Percentiles rank a stretch among this genome's conserved stretches.
Evolutionary conservation across 2,329 filamentous ascomycete genomes (phyloP).

Genomic region (Gaeumannomyces sp.): DNA sequence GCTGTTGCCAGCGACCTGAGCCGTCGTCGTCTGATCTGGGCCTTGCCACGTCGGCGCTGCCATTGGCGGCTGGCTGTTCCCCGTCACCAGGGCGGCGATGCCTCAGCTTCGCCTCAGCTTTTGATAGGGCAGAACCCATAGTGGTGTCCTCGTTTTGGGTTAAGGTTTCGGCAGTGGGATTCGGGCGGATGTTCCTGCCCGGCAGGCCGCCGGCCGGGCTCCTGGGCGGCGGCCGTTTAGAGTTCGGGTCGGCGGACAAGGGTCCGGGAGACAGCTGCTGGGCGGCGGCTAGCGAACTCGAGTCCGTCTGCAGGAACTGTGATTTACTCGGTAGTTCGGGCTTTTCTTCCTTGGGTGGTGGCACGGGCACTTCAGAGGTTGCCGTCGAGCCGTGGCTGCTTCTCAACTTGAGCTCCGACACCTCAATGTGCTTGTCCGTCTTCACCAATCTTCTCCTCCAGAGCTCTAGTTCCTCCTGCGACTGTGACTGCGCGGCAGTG

Average conservation of each 20-base stretch:
- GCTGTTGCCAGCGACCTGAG: constrained; percentile 4
- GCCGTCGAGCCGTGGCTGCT: constrained; percentile 46
- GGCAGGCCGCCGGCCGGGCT: constrained; percentile 17
- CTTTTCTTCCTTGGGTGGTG: neutral
- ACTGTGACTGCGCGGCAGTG: neutral
- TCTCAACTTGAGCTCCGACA: constrained; percentile 43
- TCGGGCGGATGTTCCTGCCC: constrained; percentile 25
- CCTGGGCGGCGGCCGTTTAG: constrained; percentile 7
- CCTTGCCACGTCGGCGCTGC: neutral
- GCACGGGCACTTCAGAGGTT: constrained; percentile 20
- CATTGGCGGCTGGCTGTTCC: neutral
- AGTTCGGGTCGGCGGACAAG: neutral
- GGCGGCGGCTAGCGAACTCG: constrained; percentile 5
- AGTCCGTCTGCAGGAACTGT: constrained; percentile 13
- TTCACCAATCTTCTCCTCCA: constrained; percentile 48
- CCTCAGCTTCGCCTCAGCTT: constrained; percentile 17
- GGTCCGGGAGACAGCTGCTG: constrained; percentile 3
- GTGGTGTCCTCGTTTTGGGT: constrained; percentile 11
- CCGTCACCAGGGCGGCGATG: neutral
- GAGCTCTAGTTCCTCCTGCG: constrained; percentile 22
- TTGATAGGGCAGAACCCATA: constrained; percentile 23
- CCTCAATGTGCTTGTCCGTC: constrained; percentile 37
- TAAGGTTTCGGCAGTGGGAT: constrained; percentile 4
- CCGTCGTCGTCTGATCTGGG: neutral
- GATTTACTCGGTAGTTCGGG: neutral